These are phyloP conservation scores for Sambucus nigra DNA, from an alignment of 129 eudicot species.

Conservation along the genomic window DNA sequence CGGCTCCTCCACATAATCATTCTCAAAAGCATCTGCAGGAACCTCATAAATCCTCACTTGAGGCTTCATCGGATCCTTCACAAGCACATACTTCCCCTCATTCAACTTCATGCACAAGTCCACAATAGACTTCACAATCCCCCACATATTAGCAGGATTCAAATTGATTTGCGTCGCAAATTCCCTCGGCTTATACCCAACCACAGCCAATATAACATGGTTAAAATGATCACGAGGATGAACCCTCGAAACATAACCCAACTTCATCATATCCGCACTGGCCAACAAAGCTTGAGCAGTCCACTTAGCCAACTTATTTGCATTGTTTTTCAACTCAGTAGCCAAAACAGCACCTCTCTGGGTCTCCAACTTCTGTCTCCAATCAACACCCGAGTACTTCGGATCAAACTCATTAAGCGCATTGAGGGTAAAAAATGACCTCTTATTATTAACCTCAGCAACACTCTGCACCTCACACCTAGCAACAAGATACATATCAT, in stretches of 20 bases:
- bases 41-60: slow-evolving; percentile 87
- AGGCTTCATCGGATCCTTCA: slow-evolving; percentile 73
- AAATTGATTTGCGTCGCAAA: slow-evolving; percentile 78
- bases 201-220: slow-evolving; percentile 78
- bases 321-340: slow-evolving; percentile 82
- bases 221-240: slow-evolving; percentile 89
- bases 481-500: slow-evolving; percentile 58
- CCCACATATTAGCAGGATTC: slow-evolving; percentile 87
- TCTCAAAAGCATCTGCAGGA: slow-evolving; percentile 88
- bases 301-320: slow-evolving; percentile 82
- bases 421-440: slow-evolving; percentile 54
- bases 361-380: slow-evolving; percentile 86
- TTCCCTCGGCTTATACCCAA: slow-evolving; percentile 73
- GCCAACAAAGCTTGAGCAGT: slow-evolving; percentile 70
- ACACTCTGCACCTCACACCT: slow-evolving; percentile 85
- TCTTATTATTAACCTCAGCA: slow-evolving; percentile 48
- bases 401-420: slow-evolving; percentile 89
- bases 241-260: slow-evolving; percentile 80
- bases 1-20: slow-evolving; percentile 73
- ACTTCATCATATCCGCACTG: slow-evolving; percentile 84
- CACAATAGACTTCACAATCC: slow-evolving; percentile 82
- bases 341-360: slow-evolving; percentile 92
- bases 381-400: slow-evolving; percentile 77
- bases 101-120: slow-evolving; percentile 85
- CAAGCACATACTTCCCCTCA: slow-evolving; percentile 80